Evolutionary conservation across 192 early-diverging fungal species (phyloP).

Genomic region (Gorgonomyces haynaldii): DNA sequence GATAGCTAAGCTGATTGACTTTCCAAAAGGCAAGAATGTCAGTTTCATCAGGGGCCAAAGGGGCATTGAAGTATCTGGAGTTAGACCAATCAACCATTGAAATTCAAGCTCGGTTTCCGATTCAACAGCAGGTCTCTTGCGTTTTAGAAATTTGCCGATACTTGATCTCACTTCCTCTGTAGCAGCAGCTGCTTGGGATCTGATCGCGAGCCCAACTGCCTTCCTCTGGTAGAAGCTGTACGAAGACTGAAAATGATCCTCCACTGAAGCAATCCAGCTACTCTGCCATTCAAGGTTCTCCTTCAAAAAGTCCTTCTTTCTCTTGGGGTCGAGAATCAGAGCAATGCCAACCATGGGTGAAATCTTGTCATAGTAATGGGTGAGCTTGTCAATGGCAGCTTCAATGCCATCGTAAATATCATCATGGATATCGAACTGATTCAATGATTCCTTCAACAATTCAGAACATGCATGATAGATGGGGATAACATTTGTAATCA

Average conservation of each 20-base stretch:
- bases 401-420: constrained; percentile 4
- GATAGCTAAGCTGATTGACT: neutral
- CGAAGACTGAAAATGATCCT: neutral
- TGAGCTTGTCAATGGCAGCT: constrained; percentile 1
- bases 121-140: neutral
- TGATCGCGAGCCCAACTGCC: neutral
- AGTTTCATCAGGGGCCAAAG: neutral
- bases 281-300: neutral
- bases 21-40: neutral
- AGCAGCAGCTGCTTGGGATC: neutral
- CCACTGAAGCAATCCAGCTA: neutral
- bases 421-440: neutral
- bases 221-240: neutral
- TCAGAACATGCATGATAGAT: neutral
- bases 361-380: constrained; percentile 3
- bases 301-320: neutral
- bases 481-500: neutral
- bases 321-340: neutral
- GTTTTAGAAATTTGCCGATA: neutral
- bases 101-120: neutral
- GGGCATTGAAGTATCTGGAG: neutral
- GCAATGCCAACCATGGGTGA: constrained; percentile 6
- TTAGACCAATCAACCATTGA: neutral
- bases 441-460: neutral
- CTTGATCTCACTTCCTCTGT: neutral